Percentiles rank a stretch among this genome's conserved stretches.
phyloP scores from a whole-genome alignment of 495 filamentous ascomycete genomes.

The Pseudoneurospora amorphoporcata region DNA sequence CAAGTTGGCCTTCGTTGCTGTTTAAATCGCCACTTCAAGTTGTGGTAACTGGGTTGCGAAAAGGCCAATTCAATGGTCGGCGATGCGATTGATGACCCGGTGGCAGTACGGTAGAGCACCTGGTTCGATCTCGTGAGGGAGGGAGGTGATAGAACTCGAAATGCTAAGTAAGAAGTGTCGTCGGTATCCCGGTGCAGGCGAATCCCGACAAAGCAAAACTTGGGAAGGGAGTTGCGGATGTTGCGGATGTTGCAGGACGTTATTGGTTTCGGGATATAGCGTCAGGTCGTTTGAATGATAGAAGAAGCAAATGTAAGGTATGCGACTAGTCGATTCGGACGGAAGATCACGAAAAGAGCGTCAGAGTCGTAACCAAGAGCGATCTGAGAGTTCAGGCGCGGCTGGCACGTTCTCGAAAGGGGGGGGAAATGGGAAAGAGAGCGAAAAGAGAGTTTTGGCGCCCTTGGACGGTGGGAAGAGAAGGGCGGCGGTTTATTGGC shows the following conservation, averaged over 20 bases:
- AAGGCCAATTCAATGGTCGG: neutral
- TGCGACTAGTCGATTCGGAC: neutral
- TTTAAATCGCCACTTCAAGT: conserved; percentile 13
- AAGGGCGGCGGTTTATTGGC: neutral
- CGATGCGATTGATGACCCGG: neutral
- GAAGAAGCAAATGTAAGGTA: neutral
- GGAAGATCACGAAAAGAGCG: neutral
- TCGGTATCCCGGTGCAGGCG: neutral
- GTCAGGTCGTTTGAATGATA: neutral
- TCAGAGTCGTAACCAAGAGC: neutral
- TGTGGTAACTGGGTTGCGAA: neutral
- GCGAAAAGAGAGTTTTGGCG: neutral
- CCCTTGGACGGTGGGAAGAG: neutral
- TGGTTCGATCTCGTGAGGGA: neutral
- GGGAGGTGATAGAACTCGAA: neutral
- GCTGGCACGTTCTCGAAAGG: neutral
- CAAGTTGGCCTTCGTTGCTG: conserved; percentile 23
- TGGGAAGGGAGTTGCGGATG: neutral
- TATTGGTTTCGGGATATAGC: neutral
- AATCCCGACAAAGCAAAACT: neutral
- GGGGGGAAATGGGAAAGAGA: neutral
- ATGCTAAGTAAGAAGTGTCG: neutral
- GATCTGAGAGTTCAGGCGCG: neutral
- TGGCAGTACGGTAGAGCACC: neutral
- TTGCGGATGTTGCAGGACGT: neutral